phyloP scores from a whole-genome alignment of 176 grass and related monocot genomes.

The Otatea glauca region DNA sequence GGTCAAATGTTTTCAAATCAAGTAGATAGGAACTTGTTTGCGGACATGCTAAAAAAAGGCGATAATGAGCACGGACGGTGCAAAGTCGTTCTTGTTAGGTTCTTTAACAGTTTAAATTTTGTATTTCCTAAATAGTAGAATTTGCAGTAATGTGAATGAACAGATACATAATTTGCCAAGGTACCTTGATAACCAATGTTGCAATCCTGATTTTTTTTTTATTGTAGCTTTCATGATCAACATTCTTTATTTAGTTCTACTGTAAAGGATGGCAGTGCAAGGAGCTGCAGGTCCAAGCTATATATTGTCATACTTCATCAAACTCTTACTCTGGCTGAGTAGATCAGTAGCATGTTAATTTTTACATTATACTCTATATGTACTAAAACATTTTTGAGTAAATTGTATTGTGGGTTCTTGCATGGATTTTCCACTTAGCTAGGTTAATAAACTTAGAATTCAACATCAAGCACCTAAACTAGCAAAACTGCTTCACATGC shows the following conservation, averaged over 20 bases:
- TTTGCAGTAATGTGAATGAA: background rate
- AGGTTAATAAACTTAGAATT: background rate
- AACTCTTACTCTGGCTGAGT: background rate
- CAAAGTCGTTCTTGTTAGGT: background rate
- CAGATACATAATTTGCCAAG: background rate
- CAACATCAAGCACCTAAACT: background rate
- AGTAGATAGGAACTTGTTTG: background rate
- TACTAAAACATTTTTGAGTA: background rate
- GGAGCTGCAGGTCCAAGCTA: background rate
- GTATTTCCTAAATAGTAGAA: background rate
- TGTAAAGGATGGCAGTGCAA: background rate
- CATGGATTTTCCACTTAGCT: background rate
- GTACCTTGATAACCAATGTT: background rate
- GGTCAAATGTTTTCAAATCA: background rate
- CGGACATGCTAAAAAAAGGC: background rate
- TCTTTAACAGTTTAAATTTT: background rate
- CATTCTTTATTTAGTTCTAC: background rate
- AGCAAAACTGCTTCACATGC: background rate
- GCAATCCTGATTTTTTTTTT: background rate
- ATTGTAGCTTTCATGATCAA: background rate
- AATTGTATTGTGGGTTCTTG: background rate
- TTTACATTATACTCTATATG: background rate
- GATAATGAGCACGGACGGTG: background rate
- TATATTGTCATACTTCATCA: background rate
- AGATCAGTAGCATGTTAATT: background rate